Evolutionary conservation across 164 flowering plant genomes (phyloP), one percentile per base, ranked within the genome.

Genomic region (Magnolia sinica): DNA sequence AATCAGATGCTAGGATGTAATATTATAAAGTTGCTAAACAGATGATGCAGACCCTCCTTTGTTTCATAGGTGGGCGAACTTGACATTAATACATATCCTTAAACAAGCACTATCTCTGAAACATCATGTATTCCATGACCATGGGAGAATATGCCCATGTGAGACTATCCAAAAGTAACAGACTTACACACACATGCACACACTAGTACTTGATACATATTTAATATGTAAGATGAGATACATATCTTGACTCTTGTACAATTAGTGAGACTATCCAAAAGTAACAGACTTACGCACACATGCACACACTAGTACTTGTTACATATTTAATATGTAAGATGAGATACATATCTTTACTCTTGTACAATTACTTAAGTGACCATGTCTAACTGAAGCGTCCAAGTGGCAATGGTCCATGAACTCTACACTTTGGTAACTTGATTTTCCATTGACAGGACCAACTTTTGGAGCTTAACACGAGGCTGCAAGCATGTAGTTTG

Each of bases 361-460:
- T 29, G 9, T 68, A 64, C 11, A 49, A 50, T 37, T 74, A 16
- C 55, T 65, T 10, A 27, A 16, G 16, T 14, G 29, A 64, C 9
- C 1, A 2, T 63, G 31, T 18, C 16, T 19, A 64, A 29, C n/a
- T 75, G 63, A 51, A 51, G 45, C 19, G 19, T 75, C 55, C 10
- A 13, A 27, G 58, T 51, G 27, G 51, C 59, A 3, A 29, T 8
- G 18, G 16, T 22, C 19, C 27, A 65, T 79, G 10, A 23, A 78
- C 10, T 68, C 18, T 76, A 66, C 18, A 16, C 19, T 55, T 16
- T 55, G 61, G 61, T 10, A 16, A 52, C 64, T 3, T 72, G 23
- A 23, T 68, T 78, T 77, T 73, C 27, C 24, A 31, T 75, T 76
- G 83, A 76, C 84, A 90, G 94, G 85, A 79, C 27, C 87, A 80